Evolutionary conservation across 495 filamentous ascomycete genomes (phyloP).

Genomic region (Neurospora sp.): DNA sequence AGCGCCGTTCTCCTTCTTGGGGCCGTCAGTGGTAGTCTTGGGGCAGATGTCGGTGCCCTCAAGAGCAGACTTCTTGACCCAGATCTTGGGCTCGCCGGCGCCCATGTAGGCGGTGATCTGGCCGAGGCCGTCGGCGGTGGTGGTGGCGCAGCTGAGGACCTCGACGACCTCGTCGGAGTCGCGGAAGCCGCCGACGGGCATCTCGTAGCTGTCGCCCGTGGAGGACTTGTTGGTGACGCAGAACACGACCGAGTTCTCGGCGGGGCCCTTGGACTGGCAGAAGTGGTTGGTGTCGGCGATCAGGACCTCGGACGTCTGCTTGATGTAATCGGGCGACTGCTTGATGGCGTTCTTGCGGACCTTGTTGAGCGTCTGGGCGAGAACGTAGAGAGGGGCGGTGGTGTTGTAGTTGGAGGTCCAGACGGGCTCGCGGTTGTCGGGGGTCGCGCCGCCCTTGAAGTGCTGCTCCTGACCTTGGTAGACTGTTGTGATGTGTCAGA

Average conservation of each 20-base stretch:
- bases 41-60: conserved; percentile 16
- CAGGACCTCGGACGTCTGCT: conserved; percentile 43
- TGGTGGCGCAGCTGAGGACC: conserved; percentile 15
- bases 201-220: conserved; percentile 15
- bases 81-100: conserved; percentile 19
- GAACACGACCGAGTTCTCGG: conserved; percentile 35
- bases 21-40: conserved; percentile 8
- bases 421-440: conserved; percentile 62
- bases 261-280: conserved; percentile 56
- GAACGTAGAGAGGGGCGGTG: conserved; percentile 46
- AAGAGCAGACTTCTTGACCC: conserved; percentile 4
- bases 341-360: conserved; percentile 49
- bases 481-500: conserved; percentile 6
- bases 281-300: conserved; percentile 46
- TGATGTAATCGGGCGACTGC: conserved; percentile 36
- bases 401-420: conserved; percentile 60
- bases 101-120: conserved; percentile 13
- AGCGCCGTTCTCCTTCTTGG: not conserved
- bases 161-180: conserved; percentile 19
- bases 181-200: conserved; percentile 17
- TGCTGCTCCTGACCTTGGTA: conserved; percentile 64
- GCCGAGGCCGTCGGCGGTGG: conserved; percentile 15
- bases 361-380: conserved; percentile 47
- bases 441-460: conserved; percentile 48
- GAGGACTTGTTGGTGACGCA: conserved; percentile 25